Base-by-base conservation (phyloP, 768 basidiomycete genomes). In the Pleurotus tuoliensis region DNA sequence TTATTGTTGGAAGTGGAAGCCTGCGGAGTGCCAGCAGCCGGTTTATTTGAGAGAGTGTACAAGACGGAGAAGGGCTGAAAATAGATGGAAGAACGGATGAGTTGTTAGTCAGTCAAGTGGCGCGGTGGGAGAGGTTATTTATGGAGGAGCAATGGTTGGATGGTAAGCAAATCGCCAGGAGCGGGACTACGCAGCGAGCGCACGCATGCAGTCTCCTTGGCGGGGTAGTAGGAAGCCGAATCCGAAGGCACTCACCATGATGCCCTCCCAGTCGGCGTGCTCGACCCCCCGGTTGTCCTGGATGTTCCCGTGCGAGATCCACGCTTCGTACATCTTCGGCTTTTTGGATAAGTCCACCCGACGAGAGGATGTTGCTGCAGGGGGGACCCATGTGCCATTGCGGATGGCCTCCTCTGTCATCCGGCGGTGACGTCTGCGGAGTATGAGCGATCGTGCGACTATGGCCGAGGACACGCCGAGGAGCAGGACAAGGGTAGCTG, bases 401-500 rank as follows among this genome's bases (percentile, higher is more conserved):
- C 78, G 73, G 59, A 87, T 86, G 15, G 84, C 85, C 58, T 87
- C 83, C 52, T 81, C 83, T 30, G 87, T 72, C 63, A 83, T 65
- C 5, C 75, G 76, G 15, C 81, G 77, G 56, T 84, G 82, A 3
- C 87, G 78, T 12, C 84, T 70, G 2, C 87, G 78, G n/a, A 88
- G 74, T 40, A 87, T 59, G 57, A 87, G 76, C 18, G 84, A 87
- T 37, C 87, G 83, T 46, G 81, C 61, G 58, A 88, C 79, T 64
- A 88, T 86, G 11, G 84, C 84, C 2, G 80, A 80, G 7, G 85
- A 86, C n/a, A 89, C 81, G 40, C 76, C 74, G 20, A 88, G 77
- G 16, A 89, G 79, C 18, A 88, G 80, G 58, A 88, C 78, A 50
- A 88, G 79, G 2, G 87, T 88, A 2, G 87, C 86, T 48, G 82